A percentile compares a stretch with the other conserved stretches of the same genome.
Conservation (phyloP, 2,329 filamentous ascomycete species). For the Clarireedia monteithiana region DNA sequence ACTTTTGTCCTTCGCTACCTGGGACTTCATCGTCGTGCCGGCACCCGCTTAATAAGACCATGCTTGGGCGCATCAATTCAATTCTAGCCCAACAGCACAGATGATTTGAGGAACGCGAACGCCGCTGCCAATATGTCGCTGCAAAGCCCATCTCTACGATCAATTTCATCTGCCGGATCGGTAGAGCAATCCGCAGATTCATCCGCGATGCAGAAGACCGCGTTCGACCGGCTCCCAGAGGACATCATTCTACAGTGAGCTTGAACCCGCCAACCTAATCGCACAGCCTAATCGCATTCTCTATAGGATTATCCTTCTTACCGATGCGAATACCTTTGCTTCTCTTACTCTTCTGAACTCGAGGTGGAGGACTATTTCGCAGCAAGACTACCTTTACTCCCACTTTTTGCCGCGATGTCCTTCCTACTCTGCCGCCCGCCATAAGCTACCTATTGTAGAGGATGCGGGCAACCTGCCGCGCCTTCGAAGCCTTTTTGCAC, state of each 20-base stretch:
- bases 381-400: slow-evolving; percentile 55
- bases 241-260: slow-evolving; percentile 64
- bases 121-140: background rate
- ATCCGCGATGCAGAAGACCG: slow-evolving; percentile 8
- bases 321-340: slow-evolving; percentile 57
- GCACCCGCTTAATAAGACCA: too few species aligned
- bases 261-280: background rate
- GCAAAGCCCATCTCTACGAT: background rate
- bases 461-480: slow-evolving; percentile 45
- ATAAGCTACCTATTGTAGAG: slow-evolving; percentile 23
- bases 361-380: slow-evolving; percentile 57
- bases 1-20: too few species aligned
- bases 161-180: background rate
- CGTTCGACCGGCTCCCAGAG: slow-evolving; percentile 52
- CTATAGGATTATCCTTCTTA: slow-evolving; percentile 50
- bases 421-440: slow-evolving; percentile 47
- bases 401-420: slow-evolving; percentile 54
- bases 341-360: slow-evolving; percentile 58
- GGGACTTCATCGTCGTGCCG: too few species aligned
- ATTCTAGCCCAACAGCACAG: background rate
- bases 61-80: background rate
- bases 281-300: slow-evolving; percentile 11
- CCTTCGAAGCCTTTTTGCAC: slow-evolving; percentile 58
- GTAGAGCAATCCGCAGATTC: background rate
- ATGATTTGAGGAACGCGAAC: background rate